Evolutionary conservation across 129 eudicot genomes (phyloP), one percentile per base, ranked within the genome.

Genomic region (Deinandra increscens): DNA sequence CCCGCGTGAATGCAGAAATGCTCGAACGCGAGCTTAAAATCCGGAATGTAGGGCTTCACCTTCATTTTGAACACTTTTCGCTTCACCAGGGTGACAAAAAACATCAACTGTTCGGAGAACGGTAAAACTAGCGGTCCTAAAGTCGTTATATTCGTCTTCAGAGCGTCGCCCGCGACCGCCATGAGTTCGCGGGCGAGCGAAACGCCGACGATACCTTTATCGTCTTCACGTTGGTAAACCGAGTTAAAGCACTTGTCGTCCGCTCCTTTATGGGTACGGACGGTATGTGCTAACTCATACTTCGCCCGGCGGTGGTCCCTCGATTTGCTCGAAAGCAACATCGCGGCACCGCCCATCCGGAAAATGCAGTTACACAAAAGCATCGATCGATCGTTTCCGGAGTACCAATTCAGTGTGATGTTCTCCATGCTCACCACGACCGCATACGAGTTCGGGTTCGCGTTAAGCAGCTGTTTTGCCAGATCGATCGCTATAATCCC

Each of bases 31-130:
- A 58, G 64, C 41, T 58, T 58, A 19, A 58, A 58, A 31, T 58
- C 11, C 4, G 64, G 64, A 26, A 58, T 58, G 17, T 58, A 58
- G 0, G 64, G 64, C n/a, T 58, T 58, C 64, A 58, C 64, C 11
- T 58, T 58, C 64, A 58, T 58, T 31, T 58, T 58, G 0, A 58
- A 58, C 39, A 58, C 64, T 58, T 58, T 58, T 58, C 64, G 64
- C 19, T 58, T 58, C 19, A 58, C 64, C 0, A 58, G 64, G 0
- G 41, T 58, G 0, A 58, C 11, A 13, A 58, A 29, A 29, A 58
- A 58, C 64, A 58, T 58, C 41, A 58, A 58, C 38, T 58, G 64
- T 58, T 58, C 41, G 39, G 64, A 58, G 29, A 58, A 58, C 6
- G 64, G 64, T 6, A 58, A 33, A 17, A 58, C 64, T 13, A 58